phyloP scores from a whole-genome alignment of 2,329 filamentous ascomycete species.

The Camillea tinctor region DNA sequence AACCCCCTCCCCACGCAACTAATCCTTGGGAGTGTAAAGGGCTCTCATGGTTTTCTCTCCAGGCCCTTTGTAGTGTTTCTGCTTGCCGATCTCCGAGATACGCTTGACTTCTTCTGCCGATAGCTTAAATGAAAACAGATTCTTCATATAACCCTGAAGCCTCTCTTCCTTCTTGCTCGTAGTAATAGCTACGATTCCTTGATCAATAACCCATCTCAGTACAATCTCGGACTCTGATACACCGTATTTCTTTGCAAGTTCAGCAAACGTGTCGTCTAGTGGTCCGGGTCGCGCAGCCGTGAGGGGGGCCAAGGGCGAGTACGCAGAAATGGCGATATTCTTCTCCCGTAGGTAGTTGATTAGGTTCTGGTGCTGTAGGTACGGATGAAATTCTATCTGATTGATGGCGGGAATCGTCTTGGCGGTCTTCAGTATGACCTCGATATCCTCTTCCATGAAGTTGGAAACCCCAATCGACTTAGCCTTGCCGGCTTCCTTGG shows the following conservation, averaged over 20 bases:
- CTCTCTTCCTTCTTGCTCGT: slow-evolving; percentile 57
- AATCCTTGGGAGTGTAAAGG: too few relatives aligned
- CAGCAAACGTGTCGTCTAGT: slow-evolving; percentile 47
- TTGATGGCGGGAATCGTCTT: slow-evolving; percentile 66
- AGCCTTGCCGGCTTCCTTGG: slow-evolving; percentile 63
- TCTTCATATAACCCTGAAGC: slow-evolving; percentile 49
- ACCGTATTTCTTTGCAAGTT: slow-evolving; percentile 54
- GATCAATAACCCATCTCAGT: slow-evolving; percentile 57
- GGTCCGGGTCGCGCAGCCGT: slow-evolving; percentile 47
- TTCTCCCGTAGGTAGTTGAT: slow-evolving; percentile 54
- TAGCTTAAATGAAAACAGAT: slow-evolving; percentile 52
- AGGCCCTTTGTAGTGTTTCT: slow-evolving; percentile 54
- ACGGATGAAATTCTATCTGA: slow-evolving; percentile 77
- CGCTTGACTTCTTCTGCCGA: slow-evolving; percentile 55
- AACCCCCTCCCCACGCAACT: too few relatives aligned
- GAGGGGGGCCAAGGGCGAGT: slow-evolving; percentile 47
- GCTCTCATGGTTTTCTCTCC: background rate
- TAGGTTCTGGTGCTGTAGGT: slow-evolving; percentile 61
- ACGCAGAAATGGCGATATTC: slow-evolving; percentile 53
- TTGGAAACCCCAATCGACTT: slow-evolving; percentile 74
- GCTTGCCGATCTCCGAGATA: slow-evolving; percentile 50
- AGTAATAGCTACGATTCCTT: slow-evolving; percentile 55
- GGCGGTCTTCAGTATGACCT: slow-evolving; percentile 54
- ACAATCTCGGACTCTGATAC: slow-evolving; percentile 54
- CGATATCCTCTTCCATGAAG: slow-evolving; percentile 56